A percentile compares a stretch with the other conserved stretches of the same genome.
Evolutionary conservation across 23 red algal genomes (phyloP).

Genomic region (Pyropia haitanensis): DNA sequence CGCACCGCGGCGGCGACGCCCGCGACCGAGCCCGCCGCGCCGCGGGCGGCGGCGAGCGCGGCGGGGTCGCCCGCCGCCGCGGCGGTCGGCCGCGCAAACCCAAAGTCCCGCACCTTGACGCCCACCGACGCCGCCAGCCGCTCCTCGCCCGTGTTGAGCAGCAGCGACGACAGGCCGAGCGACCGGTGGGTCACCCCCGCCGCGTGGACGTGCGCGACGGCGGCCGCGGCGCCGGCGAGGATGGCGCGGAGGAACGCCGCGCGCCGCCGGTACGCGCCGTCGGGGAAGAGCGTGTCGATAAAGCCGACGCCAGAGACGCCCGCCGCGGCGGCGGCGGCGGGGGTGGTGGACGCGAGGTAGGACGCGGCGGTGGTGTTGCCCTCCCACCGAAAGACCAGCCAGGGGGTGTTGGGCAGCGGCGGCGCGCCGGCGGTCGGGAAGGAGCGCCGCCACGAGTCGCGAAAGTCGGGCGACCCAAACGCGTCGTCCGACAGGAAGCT

Average conservation of each 20-base stretch:
- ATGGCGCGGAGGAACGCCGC: conserved; percentile 21
- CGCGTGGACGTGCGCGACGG: conserved; percentile 48
- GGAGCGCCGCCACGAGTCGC: conserved; percentile 18
- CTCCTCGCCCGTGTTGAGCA: conserved; percentile 75
- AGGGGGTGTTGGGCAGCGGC: conserved; percentile 39
- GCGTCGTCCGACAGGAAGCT: conserved; percentile 48
- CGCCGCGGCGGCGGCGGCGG: background rate
- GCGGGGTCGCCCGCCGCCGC: conserved; percentile 14
- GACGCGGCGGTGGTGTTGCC: conserved; percentile 24
- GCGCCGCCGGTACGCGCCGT: conserved; percentile 22
- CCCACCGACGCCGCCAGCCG: conserved; percentile 17
- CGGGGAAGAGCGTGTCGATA: conserved; percentile 33
- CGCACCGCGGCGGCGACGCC: conserved; percentile 28
- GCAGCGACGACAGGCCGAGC: conserved; percentile 49
- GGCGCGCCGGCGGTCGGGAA: conserved; percentile 47
- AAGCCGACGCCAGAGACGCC: conserved; percentile 18
- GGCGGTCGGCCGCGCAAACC: conserved; percentile 51
- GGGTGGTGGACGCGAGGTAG: conserved; percentile 14
- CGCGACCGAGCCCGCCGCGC: conserved; percentile 30
- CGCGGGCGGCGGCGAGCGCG: conserved; percentile 22
- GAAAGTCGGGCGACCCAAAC: conserved; percentile 33
- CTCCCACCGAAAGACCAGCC: conserved; percentile 86
- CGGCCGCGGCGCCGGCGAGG: conserved; percentile 43
- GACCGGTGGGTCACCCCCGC: conserved; percentile 72
- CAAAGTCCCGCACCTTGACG: conserved; percentile 83